Percentiles rank a stretch among this genome's conserved stretches.
Conservation (phyloP, 306 rosid genomes). For the Hippophae tibetana region DNA sequence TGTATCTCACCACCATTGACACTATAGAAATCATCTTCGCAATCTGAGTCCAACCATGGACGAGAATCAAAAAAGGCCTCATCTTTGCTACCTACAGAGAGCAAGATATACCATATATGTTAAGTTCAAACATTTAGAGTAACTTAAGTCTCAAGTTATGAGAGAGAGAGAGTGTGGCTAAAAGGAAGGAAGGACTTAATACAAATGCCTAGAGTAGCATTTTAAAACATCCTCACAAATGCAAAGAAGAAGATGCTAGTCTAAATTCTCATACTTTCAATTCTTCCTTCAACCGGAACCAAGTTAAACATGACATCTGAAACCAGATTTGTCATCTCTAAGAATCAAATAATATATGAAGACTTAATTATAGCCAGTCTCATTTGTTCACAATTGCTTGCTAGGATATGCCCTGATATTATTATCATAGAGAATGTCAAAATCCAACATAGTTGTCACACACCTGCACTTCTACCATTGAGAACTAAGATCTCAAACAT, state of each 20-base stretch:
- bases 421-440: no score
- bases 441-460: no score
- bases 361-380: no score
- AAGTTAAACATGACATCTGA: no score
- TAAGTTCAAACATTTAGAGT: not conserved
- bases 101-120: conserved; percentile 4
- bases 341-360: no score
- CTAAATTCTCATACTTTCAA: no score
- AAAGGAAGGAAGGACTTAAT: not conserved
- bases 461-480: no score
- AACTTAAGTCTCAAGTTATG: not conserved
- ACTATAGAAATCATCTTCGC: conserved; percentile 80
- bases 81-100: conserved; percentile 62
- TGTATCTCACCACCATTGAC: conserved; percentile 86
- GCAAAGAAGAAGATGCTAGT: not conserved
- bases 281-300: no score
- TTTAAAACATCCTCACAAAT: not conserved
- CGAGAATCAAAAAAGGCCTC: conserved; percentile 74
- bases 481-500: no score
- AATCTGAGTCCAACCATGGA: conserved; percentile 85
- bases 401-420: no score
- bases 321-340: no score
- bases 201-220: not conserved
- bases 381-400: no score
- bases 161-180: not conserved